These are phyloP conservation scores for Mariannaea elegans DNA, from an alignment of 2,329 filamentous ascomycete species.

Conservation along the genomic window DNA sequence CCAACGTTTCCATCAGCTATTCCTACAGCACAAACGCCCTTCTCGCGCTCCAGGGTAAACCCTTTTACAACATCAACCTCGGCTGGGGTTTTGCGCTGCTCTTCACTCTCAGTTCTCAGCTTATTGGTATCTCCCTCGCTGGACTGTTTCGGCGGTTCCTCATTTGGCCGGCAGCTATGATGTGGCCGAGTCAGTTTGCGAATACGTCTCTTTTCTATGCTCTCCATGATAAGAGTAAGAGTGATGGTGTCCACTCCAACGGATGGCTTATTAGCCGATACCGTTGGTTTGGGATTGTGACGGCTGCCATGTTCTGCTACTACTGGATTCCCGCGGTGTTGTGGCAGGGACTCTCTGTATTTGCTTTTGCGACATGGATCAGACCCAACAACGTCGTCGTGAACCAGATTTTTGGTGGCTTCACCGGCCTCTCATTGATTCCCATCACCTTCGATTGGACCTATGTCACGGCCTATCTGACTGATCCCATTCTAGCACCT, in stretches of 20 bases:
- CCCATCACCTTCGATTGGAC: slow-evolving; percentile 62
- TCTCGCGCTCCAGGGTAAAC: slow-evolving; percentile 53
- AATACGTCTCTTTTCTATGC: slow-evolving; percentile 58
- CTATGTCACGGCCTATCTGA: slow-evolving; percentile 51
- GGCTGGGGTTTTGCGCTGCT: slow-evolving; percentile 66
- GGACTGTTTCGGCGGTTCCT: slow-evolving; percentile 65
- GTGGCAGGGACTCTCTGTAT: slow-evolving; percentile 60
- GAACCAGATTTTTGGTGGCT: slow-evolving; percentile 65
- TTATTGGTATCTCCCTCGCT: slow-evolving; percentile 69
- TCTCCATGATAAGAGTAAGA: slow-evolving; percentile 52
- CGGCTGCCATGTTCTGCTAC: slow-evolving; percentile 55
- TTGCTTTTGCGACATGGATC: slow-evolving; percentile 65
- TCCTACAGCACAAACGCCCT: slow-evolving; percentile 54
- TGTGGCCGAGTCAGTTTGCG: slow-evolving; percentile 64
- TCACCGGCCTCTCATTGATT: slow-evolving; percentile 61
- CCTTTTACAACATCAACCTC: slow-evolving; percentile 56
- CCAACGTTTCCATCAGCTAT: slow-evolving; percentile 60
- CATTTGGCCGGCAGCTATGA: slow-evolving; percentile 67
- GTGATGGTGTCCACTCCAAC: slow-evolving; percentile 50
- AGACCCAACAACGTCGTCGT: slow-evolving; percentile 61
- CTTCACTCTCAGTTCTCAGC: slow-evolving; percentile 65
- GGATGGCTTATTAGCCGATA: slow-evolving; percentile 58
- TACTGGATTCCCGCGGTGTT: slow-evolving; percentile 64
- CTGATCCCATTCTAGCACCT: slow-evolving; percentile 51
- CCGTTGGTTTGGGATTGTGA: slow-evolving; percentile 55